Base-by-base conservation (phyloP, 257 asterid species). In the Gentiana dahurica region DNA sequence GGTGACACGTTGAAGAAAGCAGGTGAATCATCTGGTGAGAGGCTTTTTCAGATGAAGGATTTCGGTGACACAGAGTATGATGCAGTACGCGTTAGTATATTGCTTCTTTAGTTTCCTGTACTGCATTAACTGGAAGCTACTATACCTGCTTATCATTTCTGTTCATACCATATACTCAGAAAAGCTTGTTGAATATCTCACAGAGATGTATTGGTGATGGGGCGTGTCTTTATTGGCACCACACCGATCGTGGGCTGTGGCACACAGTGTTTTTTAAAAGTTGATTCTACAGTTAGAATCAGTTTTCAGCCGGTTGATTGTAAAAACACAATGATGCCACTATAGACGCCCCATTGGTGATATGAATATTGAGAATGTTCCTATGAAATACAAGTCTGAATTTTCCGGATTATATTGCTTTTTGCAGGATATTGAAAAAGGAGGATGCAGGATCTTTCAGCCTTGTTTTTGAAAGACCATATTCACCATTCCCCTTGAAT, bases 391-490 rank as follows among this genome's bases (percentile, higher is more conserved):
- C 9, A 41, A 41, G 3, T 41, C 37, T 50, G 52, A 55, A 7
- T 24, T 53, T 57, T 59, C 47, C 53, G 47, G 45, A 55, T 60
- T 51, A 3, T 48, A 15, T 63, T 68, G 54, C 54, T 58, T 37
- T 68, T 59, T 72, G 83, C 87, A 91, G 98, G 92, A 75, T 60
- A 71, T 57, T 87, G 74, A 65, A 64, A 68, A 83, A 72, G 71
- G 88, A 79, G 64, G 78, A 72, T 43, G 66, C 94, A 2, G 88
- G 90, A 54, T 62, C 85, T 60, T 87, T 79, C 68, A 79, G 94
- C 82, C 92, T 91, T 67, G 76, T 91, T 37, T 86, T 91, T 43
- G 98, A 91, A 76, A 87, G 97, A 73, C 98, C 98, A 6, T 77
- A 69, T 70, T 60, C 79, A 37, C 98, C 96, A 58, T 87, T 85